These are phyloP conservation scores for Xenoacremonium recifei DNA, from an alignment of 2,329 filamentous ascomycete genomes.

Conservation along the genomic window DNA sequence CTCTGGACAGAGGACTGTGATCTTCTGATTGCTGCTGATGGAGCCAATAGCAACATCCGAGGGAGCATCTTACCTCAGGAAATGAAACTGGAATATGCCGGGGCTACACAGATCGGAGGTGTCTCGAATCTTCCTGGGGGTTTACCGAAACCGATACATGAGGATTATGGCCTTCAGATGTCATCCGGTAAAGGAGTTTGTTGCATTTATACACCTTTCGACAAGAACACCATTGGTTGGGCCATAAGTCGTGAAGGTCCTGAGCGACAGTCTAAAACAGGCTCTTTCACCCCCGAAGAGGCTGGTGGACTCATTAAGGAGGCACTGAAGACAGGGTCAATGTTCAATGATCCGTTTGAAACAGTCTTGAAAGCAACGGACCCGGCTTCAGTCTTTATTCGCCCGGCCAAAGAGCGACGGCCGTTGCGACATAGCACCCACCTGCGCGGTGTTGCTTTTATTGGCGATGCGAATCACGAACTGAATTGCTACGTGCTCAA, in stretches of 20 bases:
- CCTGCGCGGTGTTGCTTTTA: constrained; percentile 33
- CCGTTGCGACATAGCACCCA: constrained; percentile 34
- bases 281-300: constrained; percentile 14
- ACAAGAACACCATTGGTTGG: constrained; percentile 37
- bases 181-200: constrained; percentile 32
- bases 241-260: constrained; percentile 30
- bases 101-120: constrained; percentile 33
- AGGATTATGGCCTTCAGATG: constrained; percentile 34
- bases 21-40: constrained; percentile 41
- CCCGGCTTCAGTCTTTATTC: constrained; percentile 30
- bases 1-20: constrained; percentile 25
- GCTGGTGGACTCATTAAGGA: constrained; percentile 26
- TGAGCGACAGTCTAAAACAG: constrained; percentile 9
- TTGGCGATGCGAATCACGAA: constrained; percentile 46
- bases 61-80: constrained; percentile 33
- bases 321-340: constrained; percentile 26
- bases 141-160: constrained; percentile 29
- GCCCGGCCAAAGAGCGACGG: constrained; percentile 40
- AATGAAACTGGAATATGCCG: constrained; percentile 31
- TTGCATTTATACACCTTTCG: constrained; percentile 40
- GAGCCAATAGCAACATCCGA: constrained; percentile 36
- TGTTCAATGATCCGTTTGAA: constrained; percentile 34
- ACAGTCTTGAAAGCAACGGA: constrained; percentile 37
- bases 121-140: constrained; percentile 29
- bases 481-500: constrained; percentile 44